Evolutionary conservation across 257 asterid genomes (phyloP).

Genomic region (Solanum gandarillasii): DNA sequence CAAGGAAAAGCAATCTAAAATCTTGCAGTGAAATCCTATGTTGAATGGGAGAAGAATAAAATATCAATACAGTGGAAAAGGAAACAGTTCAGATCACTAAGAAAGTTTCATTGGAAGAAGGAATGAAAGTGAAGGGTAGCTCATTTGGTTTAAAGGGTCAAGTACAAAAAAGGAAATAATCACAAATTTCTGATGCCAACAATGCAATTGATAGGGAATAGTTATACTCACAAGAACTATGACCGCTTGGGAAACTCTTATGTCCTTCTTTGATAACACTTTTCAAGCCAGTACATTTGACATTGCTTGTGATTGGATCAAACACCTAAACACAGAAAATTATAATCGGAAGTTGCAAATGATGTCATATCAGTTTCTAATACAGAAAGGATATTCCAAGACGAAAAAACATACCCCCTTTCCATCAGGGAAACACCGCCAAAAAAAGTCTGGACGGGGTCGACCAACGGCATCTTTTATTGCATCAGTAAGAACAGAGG

Average conservation of each 20-base stretch:
- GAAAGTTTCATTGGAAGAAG: not conserved
- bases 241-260: conserved; percentile 95
- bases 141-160: not conserved
- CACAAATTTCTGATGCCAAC: not conserved
- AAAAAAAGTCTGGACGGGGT: conserved; percentile 95
- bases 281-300: conserved; percentile 67
- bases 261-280: conserved; percentile 81
- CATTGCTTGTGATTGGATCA: conserved; percentile 67
- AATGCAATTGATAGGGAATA: not conserved
- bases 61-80: not conserved
- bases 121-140: not conserved
- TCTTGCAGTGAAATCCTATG: not conserved
- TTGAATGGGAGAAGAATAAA: not conserved
- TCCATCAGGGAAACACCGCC: conserved; percentile 99
- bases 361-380: not conserved
- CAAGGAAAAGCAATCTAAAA: not conserved
- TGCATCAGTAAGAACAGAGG: conserved; percentile 82
- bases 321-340: conserved; percentile 35
- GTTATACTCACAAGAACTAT: conserved; percentile 72
- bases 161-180: not conserved
- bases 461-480: conserved; percentile 98
- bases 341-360: conserved; percentile 7
- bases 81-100: not conserved
- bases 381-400: not conserved
- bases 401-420: conserved; percentile 43